Evolutionary conservation across 306 rosid species (phyloP), one percentile per base, ranked within the genome.

Genomic region (Vigna reflexopilosa): DNA sequence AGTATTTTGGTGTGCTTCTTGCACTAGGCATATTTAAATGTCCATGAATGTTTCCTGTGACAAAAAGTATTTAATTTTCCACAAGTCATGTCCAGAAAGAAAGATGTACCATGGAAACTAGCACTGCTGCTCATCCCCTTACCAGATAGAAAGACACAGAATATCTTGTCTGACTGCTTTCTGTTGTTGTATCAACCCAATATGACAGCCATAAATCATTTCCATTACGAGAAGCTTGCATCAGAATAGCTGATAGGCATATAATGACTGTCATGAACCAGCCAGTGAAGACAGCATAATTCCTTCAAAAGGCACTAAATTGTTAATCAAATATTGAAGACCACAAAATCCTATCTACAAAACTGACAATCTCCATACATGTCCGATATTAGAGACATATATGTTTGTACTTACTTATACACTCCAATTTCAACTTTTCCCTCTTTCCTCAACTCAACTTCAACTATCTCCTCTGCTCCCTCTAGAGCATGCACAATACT

Each of bases 181-280:
- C 85, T 22, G 70, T 62, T 62, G 91, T 81, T 44, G 98, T 82
- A 83, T 95, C 98, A 71, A 95, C 98, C 98, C 98, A 95, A 81
- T 78, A 88, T 69, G 98, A 95, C 28, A 95, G 73, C 98, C 98
- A 95, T 82, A 95, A 82, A 89, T 95, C 98, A 85, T 92, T 95
- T 72, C 98, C 98, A 73, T 91, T 92, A 72, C 97, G 97, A 45
- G 97, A 89, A 80, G 91, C 97, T 89, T 95, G 98, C 98, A 95
- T 95, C 70, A 95, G 69, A 80, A 89, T 77, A 79, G 98, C 97
- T 44, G 98, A 92, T 55, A 88, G 78, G 84, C 89, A 87, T 80
- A 92, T 91, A 74, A 90, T 73, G 79, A 81, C 76, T 34, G 93
- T 83, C 56, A 92, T 86, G 80, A 85, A 70, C 91, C 92, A 85